Percentiles rank a stretch among this genome's conserved stretches.
phyloP scores from a whole-genome alignment of 148 eudicot species.

The Rhododendron vialii region DNA sequence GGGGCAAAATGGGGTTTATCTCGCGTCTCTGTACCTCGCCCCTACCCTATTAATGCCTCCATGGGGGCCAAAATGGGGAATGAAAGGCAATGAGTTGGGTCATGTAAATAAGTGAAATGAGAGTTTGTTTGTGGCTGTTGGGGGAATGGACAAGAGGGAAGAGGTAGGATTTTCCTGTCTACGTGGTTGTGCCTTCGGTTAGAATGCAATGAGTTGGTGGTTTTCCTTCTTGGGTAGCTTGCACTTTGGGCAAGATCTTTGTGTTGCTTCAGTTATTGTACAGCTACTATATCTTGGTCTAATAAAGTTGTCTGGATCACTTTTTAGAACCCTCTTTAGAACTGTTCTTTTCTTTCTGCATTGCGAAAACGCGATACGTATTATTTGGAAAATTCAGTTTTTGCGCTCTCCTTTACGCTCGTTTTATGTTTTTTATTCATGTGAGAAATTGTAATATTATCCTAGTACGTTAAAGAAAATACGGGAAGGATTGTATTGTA shows the following conservation, averaged over 20 bases:
- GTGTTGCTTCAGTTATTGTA: not conserved
- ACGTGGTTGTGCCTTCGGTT: not conserved
- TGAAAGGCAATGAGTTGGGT: conserved; percentile 9
- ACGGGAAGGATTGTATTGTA: too few relatives aligned
- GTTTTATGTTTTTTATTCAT: too few relatives aligned
- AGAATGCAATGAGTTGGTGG: not conserved
- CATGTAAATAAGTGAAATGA: conserved; percentile 8
- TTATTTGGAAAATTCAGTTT: too few relatives aligned
- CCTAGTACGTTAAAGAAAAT: too few relatives aligned
- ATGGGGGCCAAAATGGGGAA: not conserved
- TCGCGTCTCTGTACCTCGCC: not conserved
- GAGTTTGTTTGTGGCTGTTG: not conserved
- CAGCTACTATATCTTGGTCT: not conserved
- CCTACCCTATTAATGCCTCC: not conserved
- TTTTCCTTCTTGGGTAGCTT: not conserved
- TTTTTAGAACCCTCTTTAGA: too few relatives aligned
- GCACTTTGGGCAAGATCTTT: not conserved
- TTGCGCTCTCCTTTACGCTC: too few relatives aligned
- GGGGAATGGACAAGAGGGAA: not conserved
- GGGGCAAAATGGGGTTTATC: not conserved
- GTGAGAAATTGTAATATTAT: too few relatives aligned
- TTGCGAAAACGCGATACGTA: too few relatives aligned
- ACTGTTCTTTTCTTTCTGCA: too few relatives aligned
- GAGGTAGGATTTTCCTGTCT: not conserved
- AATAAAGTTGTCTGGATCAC: not conserved